Conservation (phyloP, 2,329 filamentous ascomycete species). For the Neofusicoccum sp. region DNA sequence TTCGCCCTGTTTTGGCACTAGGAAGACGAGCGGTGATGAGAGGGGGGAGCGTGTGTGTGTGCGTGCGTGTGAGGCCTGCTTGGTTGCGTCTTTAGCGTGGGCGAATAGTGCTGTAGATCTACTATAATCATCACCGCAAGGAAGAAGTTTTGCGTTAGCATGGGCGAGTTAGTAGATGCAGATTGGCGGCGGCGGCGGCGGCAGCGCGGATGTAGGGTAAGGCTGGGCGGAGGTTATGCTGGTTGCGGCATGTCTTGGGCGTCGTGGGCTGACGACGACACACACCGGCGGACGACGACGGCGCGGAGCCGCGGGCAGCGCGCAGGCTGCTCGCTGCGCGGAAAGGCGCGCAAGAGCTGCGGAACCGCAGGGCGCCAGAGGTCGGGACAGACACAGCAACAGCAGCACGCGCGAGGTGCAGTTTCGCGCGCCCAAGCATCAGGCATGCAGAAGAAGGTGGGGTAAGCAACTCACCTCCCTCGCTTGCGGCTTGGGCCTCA, state of each 20-base stretch:
- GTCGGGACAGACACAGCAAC: not conserved
- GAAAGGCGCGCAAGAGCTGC: not conserved
- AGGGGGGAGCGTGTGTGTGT: not conserved
- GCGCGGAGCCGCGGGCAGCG: not conserved
- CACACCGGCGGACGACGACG: not conserved
- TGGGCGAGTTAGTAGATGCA: not conserved
- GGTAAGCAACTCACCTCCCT: constrained; percentile 2
- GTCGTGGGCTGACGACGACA: not conserved
- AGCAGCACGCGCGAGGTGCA: not conserved
- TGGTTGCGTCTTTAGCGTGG: not conserved
- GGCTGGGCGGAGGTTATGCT: constrained; percentile 5
- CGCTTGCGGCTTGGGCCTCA: constrained; percentile 13
- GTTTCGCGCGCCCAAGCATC: not conserved
- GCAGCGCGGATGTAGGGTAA: not conserved
- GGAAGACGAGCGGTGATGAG: not conserved
- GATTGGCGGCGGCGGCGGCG: constrained; percentile 6
- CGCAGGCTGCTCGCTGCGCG: no score
- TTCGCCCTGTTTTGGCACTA: not conserved
- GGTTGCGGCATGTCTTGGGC: not conserved
- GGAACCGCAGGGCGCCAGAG: not conserved
- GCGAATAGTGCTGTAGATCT: constrained; percentile 8
- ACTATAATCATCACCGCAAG: constrained; percentile 4
- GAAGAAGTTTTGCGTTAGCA: constrained; percentile 1
- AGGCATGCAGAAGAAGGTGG: constrained; percentile 10
- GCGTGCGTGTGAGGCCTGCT: not conserved